Evolutionary conservation across 1,139 yeast species (phyloP), one percentile per base, ranked within the genome.

Genomic region (Hansenula lynferdii): DNA sequence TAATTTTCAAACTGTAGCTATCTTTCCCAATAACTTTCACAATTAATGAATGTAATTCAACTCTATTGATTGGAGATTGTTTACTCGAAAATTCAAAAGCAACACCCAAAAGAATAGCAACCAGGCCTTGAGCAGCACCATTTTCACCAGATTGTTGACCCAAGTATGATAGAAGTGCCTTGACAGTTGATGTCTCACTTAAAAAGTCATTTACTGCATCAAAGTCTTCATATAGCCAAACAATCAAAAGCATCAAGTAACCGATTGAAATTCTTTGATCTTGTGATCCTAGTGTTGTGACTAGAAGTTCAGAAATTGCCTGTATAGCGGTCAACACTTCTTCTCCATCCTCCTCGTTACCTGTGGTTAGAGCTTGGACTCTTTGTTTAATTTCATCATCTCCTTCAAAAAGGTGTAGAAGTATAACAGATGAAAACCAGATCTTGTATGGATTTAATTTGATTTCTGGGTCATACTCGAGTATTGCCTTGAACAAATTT

Each of bases 191-290:
- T 0, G 77, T 58, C 43, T 89, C 95, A 20, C 74, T 69, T 35
- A 90, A 64, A 48, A 94, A 84, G 47, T 83, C 92, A 51, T 85
- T 71, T 1, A 85, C 92, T 0, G 95, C 89, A 4, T 67, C 65
- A 16, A 75, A 69, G 56, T 89, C 89, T 49, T 85, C 97, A 64
- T 70, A 90, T 28, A 87, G 60, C 94, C 96, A 86, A 15, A 70
- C 69, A 0, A 82, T 74, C 32, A 94, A 66, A 14, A 92, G 67
- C 79, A 85, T 82, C 36, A 86, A 61, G 49, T 89, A 90, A 0
- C 92, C 86, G 38, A 86, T 72, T 0, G 96, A 73, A 7, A 87
- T 77, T 46, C 97, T 71, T 4, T 86, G 81, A 55, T 90, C 96
- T 27, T 69, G 63, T 34, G 72, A 68, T 15, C 76, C 75, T 18